Evolutionary conservation across 306 rosid genomes (phyloP), one percentile per base, ranked within the genome.

Genomic region (Vigna reflexopilosa): DNA sequence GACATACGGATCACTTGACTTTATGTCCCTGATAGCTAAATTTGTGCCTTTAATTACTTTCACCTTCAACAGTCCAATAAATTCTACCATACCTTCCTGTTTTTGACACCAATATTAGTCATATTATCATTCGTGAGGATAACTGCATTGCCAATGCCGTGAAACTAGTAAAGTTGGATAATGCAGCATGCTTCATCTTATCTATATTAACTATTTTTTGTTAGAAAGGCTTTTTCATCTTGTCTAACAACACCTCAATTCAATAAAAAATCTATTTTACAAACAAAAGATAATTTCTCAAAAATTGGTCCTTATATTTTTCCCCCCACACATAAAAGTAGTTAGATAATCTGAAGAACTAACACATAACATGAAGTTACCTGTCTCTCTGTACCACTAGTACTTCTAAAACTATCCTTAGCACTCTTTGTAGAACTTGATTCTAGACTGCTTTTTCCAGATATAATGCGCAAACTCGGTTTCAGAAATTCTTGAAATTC

Each of bases 1-100:
- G 69, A 96, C 98, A 80, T 96, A 96, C 22, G 99, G 99, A 84
- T 96, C 99, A 67, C 99, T 96, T 63, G 99, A 40, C 96, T 86
- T 90, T 92, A 96, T 96, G 80, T 96, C 99, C 73, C 99, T 86
- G 78, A 96, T 74, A 40, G 99, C 99, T 86, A 96, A 90, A 89
- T 91, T 66, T 73, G 90, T 89, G 79, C 99, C 99, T 85, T 82
- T 90, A 48, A 90, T 67, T 83, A 96, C 97, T 85, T 91, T 96
- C 77, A 91, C 94, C 88, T 93, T 96, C 89, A 96, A 86, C 85
- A 90, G 51, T 83, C 99, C 99, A 79, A 93, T 87, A 83, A 90
- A 93, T 79, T 96, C 98, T 22, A 91, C 90, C 99, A 96, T 86
- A 77, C 96, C 99, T 78, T 91, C 88, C 99, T 96, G 97, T 67